Conservation (phyloP, 139 green algal genomes). For the Micractinium conductrix region DNA sequence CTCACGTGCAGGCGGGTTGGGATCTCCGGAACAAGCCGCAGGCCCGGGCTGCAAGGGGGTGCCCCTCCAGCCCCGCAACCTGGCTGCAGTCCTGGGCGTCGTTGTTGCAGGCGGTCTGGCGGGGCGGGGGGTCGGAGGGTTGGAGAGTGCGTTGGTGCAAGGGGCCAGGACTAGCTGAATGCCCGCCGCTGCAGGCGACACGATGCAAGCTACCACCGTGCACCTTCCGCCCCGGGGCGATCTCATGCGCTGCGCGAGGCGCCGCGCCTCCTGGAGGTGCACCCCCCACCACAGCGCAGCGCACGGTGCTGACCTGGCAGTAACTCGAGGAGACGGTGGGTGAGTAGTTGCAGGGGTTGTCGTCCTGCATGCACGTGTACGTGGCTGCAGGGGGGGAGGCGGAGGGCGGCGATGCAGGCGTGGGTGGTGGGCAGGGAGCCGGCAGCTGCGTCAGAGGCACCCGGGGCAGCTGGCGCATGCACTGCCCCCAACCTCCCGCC, state of each 20-base stretch:
- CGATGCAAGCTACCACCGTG: background rate
- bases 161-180: background rate
- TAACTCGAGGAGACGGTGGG: too few species aligned
- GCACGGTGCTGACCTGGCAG: too few species aligned
- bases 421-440: too few species aligned
- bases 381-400: background rate
- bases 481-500: background rate
- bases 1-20: conserved; percentile 6
- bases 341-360: conserved; percentile 19
- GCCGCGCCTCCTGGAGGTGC: too few species aligned
- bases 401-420: background rate
- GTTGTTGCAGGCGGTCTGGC: background rate
- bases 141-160: too few species aligned
- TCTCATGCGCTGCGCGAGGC: too few species aligned
- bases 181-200: background rate
- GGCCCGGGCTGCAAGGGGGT: background rate
- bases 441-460: too few species aligned
- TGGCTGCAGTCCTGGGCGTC: background rate
- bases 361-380: background rate
- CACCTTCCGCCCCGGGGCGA: too few species aligned
- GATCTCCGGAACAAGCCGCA: conserved; percentile 9
- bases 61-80: background rate
- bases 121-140: background rate
- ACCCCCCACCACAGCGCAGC: too few species aligned
- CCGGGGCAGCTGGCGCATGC: too few species aligned